These are phyloP conservation scores for Trichocladium antarcticum DNA, from an alignment of 495 filamentous ascomycete species.

Conservation along the genomic window DNA sequence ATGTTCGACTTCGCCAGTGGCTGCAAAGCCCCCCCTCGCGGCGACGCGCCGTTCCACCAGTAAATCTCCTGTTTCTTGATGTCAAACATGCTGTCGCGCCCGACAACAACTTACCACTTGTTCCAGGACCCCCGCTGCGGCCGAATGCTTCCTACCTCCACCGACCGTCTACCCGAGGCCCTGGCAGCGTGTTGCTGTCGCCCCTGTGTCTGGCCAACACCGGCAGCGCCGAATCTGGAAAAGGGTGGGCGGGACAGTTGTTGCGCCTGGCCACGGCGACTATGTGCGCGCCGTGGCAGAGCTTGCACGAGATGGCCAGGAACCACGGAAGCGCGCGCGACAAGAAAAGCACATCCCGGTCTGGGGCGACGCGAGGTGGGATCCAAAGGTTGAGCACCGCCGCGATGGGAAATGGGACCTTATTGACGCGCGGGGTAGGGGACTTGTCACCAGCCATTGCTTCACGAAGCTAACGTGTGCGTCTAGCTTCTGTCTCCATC, in stretches of 20 bases:
- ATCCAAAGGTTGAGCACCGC: conserved; percentile 3
- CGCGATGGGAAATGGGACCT: conserved; percentile 18
- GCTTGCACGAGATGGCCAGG: conserved; percentile 16
- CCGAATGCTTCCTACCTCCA: conserved; percentile 16
- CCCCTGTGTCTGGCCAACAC: conserved; percentile 4
- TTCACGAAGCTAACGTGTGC: neutral
- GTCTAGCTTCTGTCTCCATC: conserved; percentile 7
- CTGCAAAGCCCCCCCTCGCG: neutral
- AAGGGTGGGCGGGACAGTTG: conserved; percentile 16
- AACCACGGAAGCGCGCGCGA: conserved; percentile 20
- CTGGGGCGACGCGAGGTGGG: conserved; percentile 17
- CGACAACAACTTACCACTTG: conserved; percentile 1
- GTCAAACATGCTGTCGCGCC: neutral
- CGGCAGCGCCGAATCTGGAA: conserved; percentile 27
- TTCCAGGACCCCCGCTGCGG: conserved; percentile 15
- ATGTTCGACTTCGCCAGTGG: conserved; percentile 3
- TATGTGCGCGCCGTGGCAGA: conserved; percentile 17
- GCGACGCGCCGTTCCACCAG: neutral
- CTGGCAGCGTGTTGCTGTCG: conserved; percentile 26
- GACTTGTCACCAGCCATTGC: neutral
- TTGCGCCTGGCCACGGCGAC: neutral
- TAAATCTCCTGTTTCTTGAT: neutral
- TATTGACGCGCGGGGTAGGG: conserved; percentile 21
- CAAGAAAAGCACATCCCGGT: conserved; percentile 11
- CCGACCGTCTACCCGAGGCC: conserved; percentile 13